Conservation (phyloP, 495 filamentous ascomycete genomes). For the Penicillium diatomitis region DNA sequence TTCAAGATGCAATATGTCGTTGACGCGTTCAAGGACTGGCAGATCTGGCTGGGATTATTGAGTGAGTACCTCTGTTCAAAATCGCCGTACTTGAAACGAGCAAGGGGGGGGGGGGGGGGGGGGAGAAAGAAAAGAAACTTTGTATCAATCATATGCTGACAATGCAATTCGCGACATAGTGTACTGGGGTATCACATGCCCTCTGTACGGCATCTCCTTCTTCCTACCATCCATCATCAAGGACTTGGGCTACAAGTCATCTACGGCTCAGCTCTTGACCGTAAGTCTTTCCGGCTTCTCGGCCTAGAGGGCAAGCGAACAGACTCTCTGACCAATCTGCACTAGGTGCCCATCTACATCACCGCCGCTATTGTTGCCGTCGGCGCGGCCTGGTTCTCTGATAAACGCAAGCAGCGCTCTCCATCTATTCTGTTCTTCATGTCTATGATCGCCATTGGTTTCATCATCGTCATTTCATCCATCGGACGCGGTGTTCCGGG, state of each 20-base stretch:
- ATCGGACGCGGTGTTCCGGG: conserved; percentile 42
- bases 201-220: conserved; percentile 63
- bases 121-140: not conserved
- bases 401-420: conserved; percentile 49
- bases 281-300: conserved; percentile 8
- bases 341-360: conserved; percentile 50
- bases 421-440: conserved; percentile 57
- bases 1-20: conserved; percentile 55
- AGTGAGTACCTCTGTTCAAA: conserved; percentile 22
- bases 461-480: conserved; percentile 45
- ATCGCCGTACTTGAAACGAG: too few relatives aligned
- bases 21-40: conserved; percentile 61
- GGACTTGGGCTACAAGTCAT: conserved; percentile 51
- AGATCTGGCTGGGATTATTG: conserved; percentile 59
- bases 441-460: conserved; percentile 54
- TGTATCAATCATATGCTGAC: not conserved
- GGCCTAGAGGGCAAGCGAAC: too few relatives aligned
- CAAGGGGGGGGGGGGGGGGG: too few relatives aligned
- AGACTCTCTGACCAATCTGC: not conserved
- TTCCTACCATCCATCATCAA: conserved; percentile 68
- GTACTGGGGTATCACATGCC: conserved; percentile 55
- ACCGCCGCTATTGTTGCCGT: conserved; percentile 52
- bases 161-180: conserved; percentile 18
- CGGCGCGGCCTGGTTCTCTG: conserved; percentile 48
- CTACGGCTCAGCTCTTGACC: conserved; percentile 60